Evolutionary conservation across 1,284 basidiomycete species (phyloP), one percentile per base, ranked within the genome.

Genomic region (Ganoderma boninense): DNA sequence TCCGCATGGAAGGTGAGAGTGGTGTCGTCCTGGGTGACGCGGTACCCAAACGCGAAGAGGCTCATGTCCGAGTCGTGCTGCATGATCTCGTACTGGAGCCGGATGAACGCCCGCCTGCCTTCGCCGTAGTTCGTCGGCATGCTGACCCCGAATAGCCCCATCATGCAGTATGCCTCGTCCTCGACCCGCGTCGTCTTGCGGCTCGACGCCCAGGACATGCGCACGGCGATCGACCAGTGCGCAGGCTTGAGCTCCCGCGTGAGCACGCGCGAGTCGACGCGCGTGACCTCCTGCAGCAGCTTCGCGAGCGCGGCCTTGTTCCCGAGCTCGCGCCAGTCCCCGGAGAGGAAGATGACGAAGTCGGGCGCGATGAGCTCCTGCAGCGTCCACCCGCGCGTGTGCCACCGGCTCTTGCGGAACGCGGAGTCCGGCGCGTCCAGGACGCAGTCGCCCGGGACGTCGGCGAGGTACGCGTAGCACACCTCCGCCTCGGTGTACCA

Each of bases 51-150:
- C 13, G 46, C 60, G 46, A 67, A 67, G 14, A 67, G 46, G 35
- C 56, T 62, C 14, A 46, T 67, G 49, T 67, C 66, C 14, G 29
- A 14, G 10, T 46, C 49, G 35, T 67, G 60, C 16, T 54, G 61
- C 66, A 67, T 67, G 46, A 67, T 62, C 60, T 67, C 57, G 26
- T 49, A 44, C 56, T 66, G 65, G 16, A 66, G 65, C 2, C 65
- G 56, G 5, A n/a, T 23, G 59, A 67, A 67, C 20, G 66, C 66
- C 35, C 35, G 35, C 10, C 23, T 32, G 18, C 66, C 66, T 18
- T 67, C 66, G 10, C 66, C 66, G 42, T 65, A 65, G 38, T 59
- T 65, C 8, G 64, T 65, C 16, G 64, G 64, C 56, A 65, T 65
- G 56, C 44, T 56, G 38, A 65, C 52, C 4, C 42, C 32, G 35